Conservation (phyloP, 345 rosid genomes). For the Raphanus sativus region DNA sequence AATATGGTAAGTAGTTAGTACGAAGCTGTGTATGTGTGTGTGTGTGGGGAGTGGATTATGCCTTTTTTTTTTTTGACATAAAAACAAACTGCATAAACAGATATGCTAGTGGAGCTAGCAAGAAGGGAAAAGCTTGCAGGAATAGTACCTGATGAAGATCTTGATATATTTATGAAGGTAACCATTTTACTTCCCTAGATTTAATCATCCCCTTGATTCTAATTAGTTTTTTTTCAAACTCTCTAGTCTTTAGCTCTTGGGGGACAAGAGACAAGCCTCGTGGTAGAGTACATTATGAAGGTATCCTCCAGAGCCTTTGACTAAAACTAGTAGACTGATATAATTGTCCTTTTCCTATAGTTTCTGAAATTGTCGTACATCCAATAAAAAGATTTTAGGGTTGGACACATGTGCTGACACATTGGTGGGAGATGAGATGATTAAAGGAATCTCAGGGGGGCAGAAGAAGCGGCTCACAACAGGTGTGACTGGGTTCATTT, state of each 20-base stretch:
- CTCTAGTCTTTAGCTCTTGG: constrained; percentile 84
- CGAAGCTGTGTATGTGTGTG: constrained; percentile 17
- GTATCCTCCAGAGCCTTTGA: constrained; percentile 47
- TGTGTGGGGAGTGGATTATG: not conserved
- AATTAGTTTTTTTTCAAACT: not conserved
- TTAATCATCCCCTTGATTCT: not conserved
- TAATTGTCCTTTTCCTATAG: not conserved
- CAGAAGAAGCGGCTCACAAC: constrained; percentile 98
- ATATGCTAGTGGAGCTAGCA: constrained; percentile 89
- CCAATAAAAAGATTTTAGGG: constrained; percentile 95
- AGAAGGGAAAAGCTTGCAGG: constrained; percentile 90
- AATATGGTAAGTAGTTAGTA: constrained; percentile 63
- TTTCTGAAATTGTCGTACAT: constrained; percentile 50
- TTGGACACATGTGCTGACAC: constrained; percentile 94
- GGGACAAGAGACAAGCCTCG: constrained; percentile 77
- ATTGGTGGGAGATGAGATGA: constrained; percentile 96
- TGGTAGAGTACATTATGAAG: constrained; percentile 92
- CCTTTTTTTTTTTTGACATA: constrained; percentile 22
- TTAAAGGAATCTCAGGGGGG: constrained; percentile 97
- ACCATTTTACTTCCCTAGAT: not conserved
- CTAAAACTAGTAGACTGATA: too few relatives aligned
- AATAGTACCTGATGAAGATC: constrained; percentile 96
- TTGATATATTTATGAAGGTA: constrained; percentile 98
- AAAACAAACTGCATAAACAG: constrained; percentile 38
- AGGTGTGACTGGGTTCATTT: constrained; percentile 55